These are phyloP conservation scores for Ogataea paraovalis DNA, from an alignment of 805 yeast genomes.

Conservation along the genomic window DNA sequence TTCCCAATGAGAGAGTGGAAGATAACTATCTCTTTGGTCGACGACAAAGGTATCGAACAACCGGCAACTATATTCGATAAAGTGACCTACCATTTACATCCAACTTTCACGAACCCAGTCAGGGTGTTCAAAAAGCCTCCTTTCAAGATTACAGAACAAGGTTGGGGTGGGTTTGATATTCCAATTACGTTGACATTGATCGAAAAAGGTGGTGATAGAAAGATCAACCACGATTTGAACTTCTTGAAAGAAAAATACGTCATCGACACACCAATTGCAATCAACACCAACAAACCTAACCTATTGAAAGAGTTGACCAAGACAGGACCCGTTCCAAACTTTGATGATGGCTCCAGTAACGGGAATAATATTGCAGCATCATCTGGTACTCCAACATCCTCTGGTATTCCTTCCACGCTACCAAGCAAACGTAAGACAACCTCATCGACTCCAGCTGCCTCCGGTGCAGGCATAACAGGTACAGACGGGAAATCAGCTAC, in stretches of 20 bases:
- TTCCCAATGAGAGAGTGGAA: conserved; percentile 96
- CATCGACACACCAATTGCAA: conserved; percentile 69
- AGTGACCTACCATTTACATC: conserved; percentile 91
- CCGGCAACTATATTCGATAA: conserved; percentile 88
- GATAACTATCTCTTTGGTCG: conserved; percentile 69
- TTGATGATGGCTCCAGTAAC: conserved; percentile 3
- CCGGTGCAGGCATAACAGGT: conserved; percentile 2
- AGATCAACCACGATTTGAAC: conserved; percentile 84
- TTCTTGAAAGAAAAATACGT: conserved; percentile 73
- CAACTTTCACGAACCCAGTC: conserved; percentile 88
- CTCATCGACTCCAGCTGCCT: conserved; percentile 9
- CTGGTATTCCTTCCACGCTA: conserved; percentile 11
- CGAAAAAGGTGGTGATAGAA: conserved; percentile 87
- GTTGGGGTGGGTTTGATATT: conserved; percentile 98
- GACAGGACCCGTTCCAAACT: conserved; percentile 71
- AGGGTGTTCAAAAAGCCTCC: conserved; percentile 80
- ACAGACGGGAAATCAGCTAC: conserved; percentile 15
- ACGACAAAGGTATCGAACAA: conserved; percentile 73
- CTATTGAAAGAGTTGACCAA: conserved; percentile 71
- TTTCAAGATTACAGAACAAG: conserved; percentile 83
- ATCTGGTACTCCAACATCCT: conserved; percentile 4
- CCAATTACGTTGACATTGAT: conserved; percentile 70
- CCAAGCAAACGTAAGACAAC: conserved; percentile 26
- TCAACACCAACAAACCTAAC: conserved; percentile 72
- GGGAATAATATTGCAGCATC: not conserved